Base-by-base conservation (phyloP, 2,329 filamentous ascomycete species). In the Xylariaceae sp. region DNA sequence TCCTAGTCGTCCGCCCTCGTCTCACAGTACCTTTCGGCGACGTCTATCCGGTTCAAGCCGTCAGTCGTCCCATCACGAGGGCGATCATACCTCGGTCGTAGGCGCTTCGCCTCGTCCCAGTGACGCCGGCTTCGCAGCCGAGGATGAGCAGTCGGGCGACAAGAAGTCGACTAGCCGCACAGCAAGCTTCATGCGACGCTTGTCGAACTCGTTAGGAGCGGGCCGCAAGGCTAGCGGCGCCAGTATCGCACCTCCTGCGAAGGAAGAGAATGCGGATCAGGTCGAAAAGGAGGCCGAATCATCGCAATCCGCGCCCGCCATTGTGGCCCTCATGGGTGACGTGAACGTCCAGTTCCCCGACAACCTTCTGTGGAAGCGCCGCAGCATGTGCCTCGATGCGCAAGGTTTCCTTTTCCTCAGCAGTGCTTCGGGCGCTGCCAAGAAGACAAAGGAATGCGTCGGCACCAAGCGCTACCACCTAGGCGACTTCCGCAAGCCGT, bases 321-420 rank as follows among this genome's bases (percentile, higher is more conserved):
- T 86, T 55, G 80, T 87, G 30, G 80, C 90, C 2, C 86, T 88
- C 62, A 82, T 96, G 73, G 91, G 92, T 53, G 90, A 97, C 69
- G 88, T 99, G 64, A 97, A 99, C 68, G 90, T 97, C 9, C 94
- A 99, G 72, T 97, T 99, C 72, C 94, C 94, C 0, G 93, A 97
- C 71, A 96, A 91, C 57, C 80, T 99, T 51, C 81, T 99, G 10
- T 99, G 94, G 94, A 99, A 97, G 78, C 88, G 93, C 57, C 86
- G 94, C 61, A 92, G 88, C 69, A 86, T 97, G 75, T 88, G 88
- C 64, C 84, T 99, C 58, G 92, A 97, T 73, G 85, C 86, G 7
- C 82, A 88, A 61, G 94, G 93, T 15, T 92, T 89, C 74, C 78
- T 99, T 45, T 87, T 96, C 59, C 82, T 99, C 62, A 89, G 87